Evolutionary conservation across 805 yeast species (phyloP), one percentile per base, ranked within the genome.

Genomic region (Candida sithepensis): DNA sequence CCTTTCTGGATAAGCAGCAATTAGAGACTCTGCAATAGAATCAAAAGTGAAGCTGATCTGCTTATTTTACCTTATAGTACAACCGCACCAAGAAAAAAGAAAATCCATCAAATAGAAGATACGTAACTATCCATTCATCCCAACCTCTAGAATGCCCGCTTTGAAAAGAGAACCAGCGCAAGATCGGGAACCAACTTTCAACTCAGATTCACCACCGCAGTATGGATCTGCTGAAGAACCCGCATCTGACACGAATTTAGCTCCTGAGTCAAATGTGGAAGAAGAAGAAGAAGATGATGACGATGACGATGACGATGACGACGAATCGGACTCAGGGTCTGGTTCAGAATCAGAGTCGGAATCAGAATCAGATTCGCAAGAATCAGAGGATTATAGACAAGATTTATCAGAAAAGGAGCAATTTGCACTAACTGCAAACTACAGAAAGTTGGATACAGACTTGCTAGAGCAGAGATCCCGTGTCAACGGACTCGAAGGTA

Each of bases 401-500:
- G 54, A 44, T n/a, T 46, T 61, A 41, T 50, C 60, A 3, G 66
- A 62, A 23, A 50, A 44, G 37, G 59, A 63, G 43, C 59, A 55
- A 39, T 61, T 60, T 28, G 50, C 52, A 37, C 43, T 65, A 8
- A 58, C 61, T 22, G 52, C 58, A 10, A 51, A 51, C 30, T 65
- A 65, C 33, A 47, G 64, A n/a, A 42, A 51, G 16, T 49, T 64
- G 21, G 58, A 58, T 21, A 50, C 56, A 16, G 54, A 56, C 10
- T 43, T 65, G 20, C 20, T 51, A 4, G 53, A 51, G 33, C 78
- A 74, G 21, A 69, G 79, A 41, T 73, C 79, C 0, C 73, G 74
- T 41, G 77, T 82, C 1, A 75, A 80, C 2, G 72, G 82, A 28
- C 84, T 80, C 14, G 80, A 79, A 37, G 89, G 87, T 13, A 65